Evolutionary conservation across 2,329 filamentous ascomycete genomes (phyloP), one percentile per base, ranked within the genome.

Genomic region (Hirsutella minnesotensis): DNA sequence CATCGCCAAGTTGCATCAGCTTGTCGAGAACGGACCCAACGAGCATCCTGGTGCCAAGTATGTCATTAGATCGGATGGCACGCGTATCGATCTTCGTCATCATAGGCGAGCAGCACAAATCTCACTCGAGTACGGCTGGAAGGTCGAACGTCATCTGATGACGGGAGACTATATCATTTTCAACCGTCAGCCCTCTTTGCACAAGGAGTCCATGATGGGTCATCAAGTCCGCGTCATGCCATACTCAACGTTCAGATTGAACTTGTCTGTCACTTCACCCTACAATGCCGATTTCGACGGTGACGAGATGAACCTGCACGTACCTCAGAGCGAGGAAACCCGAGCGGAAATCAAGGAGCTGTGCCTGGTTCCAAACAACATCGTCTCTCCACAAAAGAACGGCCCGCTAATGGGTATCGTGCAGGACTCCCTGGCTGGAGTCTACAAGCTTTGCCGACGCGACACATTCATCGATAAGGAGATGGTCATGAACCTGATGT

Each of bases 161-260:
- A 87, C 95, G 56, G 90, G 90, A 45, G 92, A 99, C 64, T 94
- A 87, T 51, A 96, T 99, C 66, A 89, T 98, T 58, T 99, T 99
- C 79, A 99, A 98, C 64, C 92, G 92, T 73, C 92, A 99, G 61
- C 92, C 92, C 1, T 99, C 92, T 30, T 73, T 99, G 56, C 92
- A 99, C 74, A 99, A 99, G 66, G 92, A 98, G 61, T 98, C 92
- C 47, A 99, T 98, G 92, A 98, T 98, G 94, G 92, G 87, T 64
- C 92, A 99, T 66, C 81, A 87, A 54, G 92, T 98, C 49, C 83
- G 83, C 47, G 92, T 99, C 47, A 96, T 98, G 89, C 92, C 92
- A 3, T 98, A 95, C 64, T 98, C 92, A 5, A 99, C 92, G 2
- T 99, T 99, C 72, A 83, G 92, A 49, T 76, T 99, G 38, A 99